Evolutionary conservation across 2,329 filamentous ascomycete species (phyloP), one percentile per base, ranked within the genome.

Genomic region (Arthroderma sp.): DNA sequence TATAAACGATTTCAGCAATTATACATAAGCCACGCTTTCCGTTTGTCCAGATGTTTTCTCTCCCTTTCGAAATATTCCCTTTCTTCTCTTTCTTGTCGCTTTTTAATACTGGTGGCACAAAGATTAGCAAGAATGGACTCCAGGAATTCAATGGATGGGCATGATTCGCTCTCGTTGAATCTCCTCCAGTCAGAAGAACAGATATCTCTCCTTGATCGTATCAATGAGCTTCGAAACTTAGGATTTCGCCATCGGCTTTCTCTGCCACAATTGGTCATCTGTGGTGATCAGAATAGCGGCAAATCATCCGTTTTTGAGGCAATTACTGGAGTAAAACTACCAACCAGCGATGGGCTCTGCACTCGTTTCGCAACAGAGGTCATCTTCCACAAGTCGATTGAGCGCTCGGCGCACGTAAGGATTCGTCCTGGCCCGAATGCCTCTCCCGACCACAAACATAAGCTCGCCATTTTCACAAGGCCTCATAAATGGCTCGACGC

Each of bases 301-400:
- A 53, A 53, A 40, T 47, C 46, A 7, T 48, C 49, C 11, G 51
- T 53, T 11, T 50, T 53, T 11, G 46, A 48, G 36, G 49, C 51
- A 11, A 47, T 53, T 27, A 51, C 51, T 5, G 49, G 51, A 22
- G 40, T 51, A 28, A 30, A 38, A 4, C 39, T 53, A 11, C 51
- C 51, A 27, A 45, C 47, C 10, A 72, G 75, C 6, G 69, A 71
- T 28, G 68, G 62, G 15, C 47, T 75, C 0, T 78, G 74, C 53
- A 80, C 77, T 0, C 64, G 73, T 1, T 80, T 80, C 50, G 70
- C 77, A 0, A 80, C 74, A 0, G 74, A 80, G 52, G 59, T 80
- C 6, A 66, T 75, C 15, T 61, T 80, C 28, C 64, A 71, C 37
- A 47, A 51, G 22, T 50, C 54, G 6, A 6, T 50, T 3, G 45